Percentiles rank a stretch among this genome's conserved stretches.
These are phyloP conservation scores for Barbarea vulgaris DNA, from an alignment of 345 rosid species.

Conservation along the genomic window DNA sequence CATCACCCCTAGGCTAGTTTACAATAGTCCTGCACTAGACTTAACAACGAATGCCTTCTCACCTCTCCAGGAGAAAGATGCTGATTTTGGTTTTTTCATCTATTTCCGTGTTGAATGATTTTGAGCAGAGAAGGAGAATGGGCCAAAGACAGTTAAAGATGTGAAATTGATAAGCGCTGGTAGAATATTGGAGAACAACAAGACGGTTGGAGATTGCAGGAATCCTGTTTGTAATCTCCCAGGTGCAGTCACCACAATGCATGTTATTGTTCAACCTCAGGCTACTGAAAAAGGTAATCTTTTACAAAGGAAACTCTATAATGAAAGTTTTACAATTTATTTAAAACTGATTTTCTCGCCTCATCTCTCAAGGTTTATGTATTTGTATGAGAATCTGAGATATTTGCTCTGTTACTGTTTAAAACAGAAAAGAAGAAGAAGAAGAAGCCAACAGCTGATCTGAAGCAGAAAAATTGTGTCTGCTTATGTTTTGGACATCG, in stretches of 20 bases:
- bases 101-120: neutral
- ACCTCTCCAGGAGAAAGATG: neutral
- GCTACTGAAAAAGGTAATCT: constrained; percentile 65
- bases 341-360: neutral
- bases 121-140: constrained; percentile 73
- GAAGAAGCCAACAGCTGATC: constrained; percentile 52
- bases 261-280: constrained; percentile 83
- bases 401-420: constrained; percentile 25
- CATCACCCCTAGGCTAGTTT: neutral
- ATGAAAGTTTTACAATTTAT: too few species aligned
- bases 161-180: constrained; percentile 87
- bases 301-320: too few species aligned
- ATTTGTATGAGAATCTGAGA: constrained; percentile 12
- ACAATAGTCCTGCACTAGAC: neutral
- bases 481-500: constrained; percentile 55
- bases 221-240: constrained; percentile 77
- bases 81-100: neutral
- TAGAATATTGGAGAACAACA: constrained; percentile 83
- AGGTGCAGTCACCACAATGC: constrained; percentile 92
- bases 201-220: constrained; percentile 77
- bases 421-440: constrained; percentile 55
- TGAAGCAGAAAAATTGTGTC: constrained; percentile 65
- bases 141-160: constrained; percentile 87
- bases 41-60: neutral
- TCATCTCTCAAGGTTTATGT: constrained; percentile 2